phyloP scores from a whole-genome alignment of 106 monocot species.

The Platanthera zijinensis region DNA sequence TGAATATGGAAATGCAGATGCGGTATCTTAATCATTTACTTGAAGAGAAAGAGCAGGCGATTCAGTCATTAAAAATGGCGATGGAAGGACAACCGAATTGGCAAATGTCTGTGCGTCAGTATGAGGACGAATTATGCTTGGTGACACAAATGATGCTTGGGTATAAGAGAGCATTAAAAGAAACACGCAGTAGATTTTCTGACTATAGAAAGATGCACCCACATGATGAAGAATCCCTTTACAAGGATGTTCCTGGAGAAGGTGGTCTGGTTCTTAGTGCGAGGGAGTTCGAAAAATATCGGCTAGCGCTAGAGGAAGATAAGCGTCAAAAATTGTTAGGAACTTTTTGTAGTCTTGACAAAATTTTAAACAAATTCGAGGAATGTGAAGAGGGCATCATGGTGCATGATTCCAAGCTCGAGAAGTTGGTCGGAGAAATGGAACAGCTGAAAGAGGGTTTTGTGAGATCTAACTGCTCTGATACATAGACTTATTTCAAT shows the following conservation, averaged over 20 bases:
- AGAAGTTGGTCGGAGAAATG: conserved; percentile 18
- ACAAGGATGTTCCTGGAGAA: conserved; percentile 52
- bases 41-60: conserved; percentile 58
- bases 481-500: background rate
- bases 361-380: conserved; percentile 34
- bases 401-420: conserved; percentile 19
- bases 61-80: conserved; percentile 37
- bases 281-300: conserved; percentile 55
- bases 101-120: conserved; percentile 33
- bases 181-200: conserved; percentile 43
- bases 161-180: conserved; percentile 59
- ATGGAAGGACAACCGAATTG: conserved; percentile 60
- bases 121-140: conserved; percentile 57
- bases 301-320: conserved; percentile 37
- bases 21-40: conserved; percentile 41
- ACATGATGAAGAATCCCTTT: conserved; percentile 48
- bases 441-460: conserved; percentile 24
- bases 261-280: conserved; percentile 60
- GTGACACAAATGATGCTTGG: conserved; percentile 50
- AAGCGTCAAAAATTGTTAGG: conserved; percentile 24
- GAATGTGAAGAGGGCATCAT: conserved; percentile 12
- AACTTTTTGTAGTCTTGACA: conserved; percentile 38
- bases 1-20: conserved; percentile 46
- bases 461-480: conserved; percentile 5
- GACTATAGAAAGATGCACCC: conserved; percentile 64